Base-by-base conservation (phyloP, 768 basidiomycete species). In the Rhizopogon vinicolor region DNA sequence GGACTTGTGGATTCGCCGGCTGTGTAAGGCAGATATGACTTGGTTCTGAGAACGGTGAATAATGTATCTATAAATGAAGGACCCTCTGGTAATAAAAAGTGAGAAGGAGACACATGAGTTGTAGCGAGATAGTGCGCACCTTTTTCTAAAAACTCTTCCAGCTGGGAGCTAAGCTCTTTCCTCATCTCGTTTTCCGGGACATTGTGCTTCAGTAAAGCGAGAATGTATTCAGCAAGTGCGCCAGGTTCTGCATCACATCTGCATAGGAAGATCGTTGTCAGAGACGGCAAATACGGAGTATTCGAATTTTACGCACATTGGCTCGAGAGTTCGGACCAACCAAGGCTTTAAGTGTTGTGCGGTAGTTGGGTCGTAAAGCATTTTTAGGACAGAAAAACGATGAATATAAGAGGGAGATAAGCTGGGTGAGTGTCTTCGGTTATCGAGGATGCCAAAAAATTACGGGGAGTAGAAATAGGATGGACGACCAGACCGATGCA, bases 211-310 rank as follows among this genome's bases (percentile, higher is more conserved):
- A 98, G 75, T 52, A 98, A 77, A 14, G 96, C 96, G 48, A 97
- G 83, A 62, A 98, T 87, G 69, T 98, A 98, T 68, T 98, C 93
- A 4, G 92, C 87, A 51, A 98, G 84, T 33, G 93, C 92, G 31
- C 85, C 84, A 31, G 96, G 94, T 67, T 98, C 96, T 41, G 96
- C 96, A 68, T 98, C 96, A 70, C 93, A 96, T 80, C 95, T 97
- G 61, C 14, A 52, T 59, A 46, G 50, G 31, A n/a, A 54, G 29
- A 49, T 35, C n/a, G 58, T 42, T 51, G 48, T 6, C n/a, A 49
- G 13, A 5, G 13, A 44, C 33, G 18, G 52, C 35, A 54, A 40
- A 57, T 40, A 1, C 5, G 3, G 46, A 60, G 51, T 25, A 28
- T 57, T 18, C 16, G 43, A 41, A 28, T 60, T 49, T 65, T 55